phyloP scores from a whole-genome alignment of 2,329 filamentous ascomycete species.

The Coniochaeta sp. region DNA sequence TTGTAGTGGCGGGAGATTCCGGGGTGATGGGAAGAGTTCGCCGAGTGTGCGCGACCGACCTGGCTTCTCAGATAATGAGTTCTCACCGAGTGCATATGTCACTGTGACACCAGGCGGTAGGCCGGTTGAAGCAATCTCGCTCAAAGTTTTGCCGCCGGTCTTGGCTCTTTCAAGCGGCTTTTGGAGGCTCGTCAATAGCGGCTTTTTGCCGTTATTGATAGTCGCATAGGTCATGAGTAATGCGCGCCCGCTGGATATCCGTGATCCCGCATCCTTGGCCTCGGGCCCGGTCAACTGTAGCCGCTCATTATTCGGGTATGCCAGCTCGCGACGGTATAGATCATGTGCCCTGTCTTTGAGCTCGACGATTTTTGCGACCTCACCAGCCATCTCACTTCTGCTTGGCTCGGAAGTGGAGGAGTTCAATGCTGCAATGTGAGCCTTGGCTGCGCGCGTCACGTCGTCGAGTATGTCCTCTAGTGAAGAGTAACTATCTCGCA shows the following conservation, averaged over 20 bases:
- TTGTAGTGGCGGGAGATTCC: constrained; percentile 57
- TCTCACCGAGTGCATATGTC: constrained; percentile 53
- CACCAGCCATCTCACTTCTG: constrained; percentile 22
- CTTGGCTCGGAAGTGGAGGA: constrained; percentile 11
- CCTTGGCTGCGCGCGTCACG: constrained; percentile 25
- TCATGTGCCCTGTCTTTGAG: constrained; percentile 59
- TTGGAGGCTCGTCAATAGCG: constrained; percentile 82
- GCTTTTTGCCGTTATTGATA: constrained; percentile 32
- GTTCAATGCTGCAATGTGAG: constrained; percentile 39
- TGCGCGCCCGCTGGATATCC: constrained; percentile 32
- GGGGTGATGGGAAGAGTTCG: constrained; percentile 64
- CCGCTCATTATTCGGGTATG: constrained; percentile 36
- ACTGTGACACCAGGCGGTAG: constrained; percentile 70
- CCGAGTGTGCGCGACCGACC: constrained; percentile 58
- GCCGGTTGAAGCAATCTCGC: constrained; percentile 52
- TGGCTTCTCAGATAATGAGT: constrained; percentile 32
- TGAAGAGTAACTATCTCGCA: constrained; percentile 44
- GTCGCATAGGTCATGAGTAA: not conserved
- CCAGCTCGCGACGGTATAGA: constrained; percentile 54
- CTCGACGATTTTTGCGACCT: constrained; percentile 37
- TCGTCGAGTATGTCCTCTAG: constrained; percentile 60
- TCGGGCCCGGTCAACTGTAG: constrained; percentile 26
- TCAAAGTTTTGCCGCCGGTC: constrained; percentile 17
- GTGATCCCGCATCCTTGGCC: constrained; percentile 28
- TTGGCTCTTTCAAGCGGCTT: constrained; percentile 28